Percentiles rank a stretch among this genome's conserved stretches.
phyloP scores from a whole-genome alignment of 306 rosid genomes.

The Prunus persica region DNA sequence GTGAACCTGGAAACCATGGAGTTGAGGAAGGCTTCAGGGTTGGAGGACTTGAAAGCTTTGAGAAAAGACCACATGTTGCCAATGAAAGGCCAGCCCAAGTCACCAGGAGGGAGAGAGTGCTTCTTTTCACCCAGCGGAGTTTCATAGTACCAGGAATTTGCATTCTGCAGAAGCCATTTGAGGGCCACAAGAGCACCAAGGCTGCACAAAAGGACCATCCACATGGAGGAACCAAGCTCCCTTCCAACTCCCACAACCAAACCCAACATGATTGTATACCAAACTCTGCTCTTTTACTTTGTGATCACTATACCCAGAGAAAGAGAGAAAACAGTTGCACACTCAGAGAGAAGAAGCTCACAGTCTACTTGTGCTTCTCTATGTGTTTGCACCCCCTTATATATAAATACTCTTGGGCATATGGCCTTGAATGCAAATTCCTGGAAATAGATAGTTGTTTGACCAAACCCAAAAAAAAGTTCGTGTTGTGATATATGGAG shows the following conservation, averaged over 20 bases:
- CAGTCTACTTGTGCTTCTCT: too few relatives aligned
- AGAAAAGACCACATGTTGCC: slow-evolving; percentile 98
- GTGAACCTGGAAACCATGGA: slow-evolving; percentile 57
- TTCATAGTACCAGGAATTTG: slow-evolving; percentile 64
- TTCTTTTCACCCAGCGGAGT: slow-evolving; percentile 47
- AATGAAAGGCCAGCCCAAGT: slow-evolving; percentile 84
- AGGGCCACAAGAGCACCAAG: slow-evolving; percentile 20
- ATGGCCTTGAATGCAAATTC: too few relatives aligned
- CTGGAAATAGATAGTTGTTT: too few relatives aligned
- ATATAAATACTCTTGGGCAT: too few relatives aligned
- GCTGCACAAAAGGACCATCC: slow-evolving; percentile 13
- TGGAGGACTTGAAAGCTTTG: slow-evolving; percentile 72
- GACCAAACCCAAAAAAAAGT: too few relatives aligned
- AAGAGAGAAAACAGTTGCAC: too few relatives aligned
- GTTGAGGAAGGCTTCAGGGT: slow-evolving; percentile 78
- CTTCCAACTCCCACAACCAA: neutral
- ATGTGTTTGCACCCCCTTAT: too few relatives aligned
- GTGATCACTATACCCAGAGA: neutral
- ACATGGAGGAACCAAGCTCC: slow-evolving; percentile 13
- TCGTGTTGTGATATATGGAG: too few relatives aligned
- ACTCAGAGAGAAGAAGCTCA: too few relatives aligned
- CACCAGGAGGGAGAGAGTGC: slow-evolving; percentile 79
- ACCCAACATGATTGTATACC: neutral
- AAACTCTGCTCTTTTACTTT: neutral
- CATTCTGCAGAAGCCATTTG: slow-evolving; percentile 40